Evolutionary conservation across 495 filamentous ascomycete genomes (phyloP), one percentile per base, ranked within the genome.

Genomic region (Penicillium cataractarum): DNA sequence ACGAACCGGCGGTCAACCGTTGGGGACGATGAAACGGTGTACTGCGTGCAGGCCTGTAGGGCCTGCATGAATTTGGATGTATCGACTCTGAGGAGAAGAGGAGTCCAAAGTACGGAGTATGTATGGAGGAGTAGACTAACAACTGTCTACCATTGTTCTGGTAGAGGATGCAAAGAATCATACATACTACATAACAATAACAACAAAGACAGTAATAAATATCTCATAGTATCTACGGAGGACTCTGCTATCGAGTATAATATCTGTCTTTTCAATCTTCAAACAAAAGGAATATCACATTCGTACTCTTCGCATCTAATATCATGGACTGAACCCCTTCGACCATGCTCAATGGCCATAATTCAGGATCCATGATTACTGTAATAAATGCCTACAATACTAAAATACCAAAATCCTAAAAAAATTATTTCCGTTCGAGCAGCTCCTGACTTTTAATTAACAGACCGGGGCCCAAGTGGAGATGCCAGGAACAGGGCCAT

Each of bases 401-500:
- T 10, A 33, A 31, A 42, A 42, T 42, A 42, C 39, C 39, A 21
- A 15, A 42, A 42, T 42, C n/a, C 39, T 42, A 6, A 6, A 33
- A 33, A 61, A 39, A 54, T 50, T 51, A 5, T 21, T 29, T 32
- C 51, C 19, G 17, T 35, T 24, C 42, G 21, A 46, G 31, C 51
- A 32, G 24, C 51, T 62, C 42, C 29, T 49, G 42, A 21, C 27
- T 26, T 50, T 50, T 62, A 50, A 55, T 61, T 62, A 57, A 62
- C 53, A 32, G 33, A 50, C 59, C 44, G 55, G 55, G 35, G 42
- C 15, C 50, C 50, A 64, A 59, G 62, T 64, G 62, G 62, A 50
- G 55, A 33, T 21, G 26, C 26, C 24, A 15, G 8, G 26, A n/a
- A 29, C 5, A 15, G 7, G 0, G 19, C 8, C 19, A 1, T 0